Conservation (phyloP, 2,329 filamentous ascomycete species). For the Ceratocystis variospora region DNA sequence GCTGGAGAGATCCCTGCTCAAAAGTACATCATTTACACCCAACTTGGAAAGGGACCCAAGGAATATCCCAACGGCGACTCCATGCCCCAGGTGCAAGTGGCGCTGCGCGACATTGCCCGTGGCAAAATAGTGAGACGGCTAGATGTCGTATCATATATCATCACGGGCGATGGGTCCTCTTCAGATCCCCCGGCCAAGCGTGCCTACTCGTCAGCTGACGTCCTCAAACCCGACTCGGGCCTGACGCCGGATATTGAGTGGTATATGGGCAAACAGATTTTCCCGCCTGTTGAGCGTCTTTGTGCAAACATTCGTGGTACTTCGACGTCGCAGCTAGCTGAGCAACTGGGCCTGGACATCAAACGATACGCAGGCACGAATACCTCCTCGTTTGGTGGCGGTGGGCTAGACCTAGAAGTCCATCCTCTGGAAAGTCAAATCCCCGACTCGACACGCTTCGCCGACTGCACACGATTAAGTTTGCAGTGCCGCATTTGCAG, state of each 20-base stretch:
- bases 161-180: constrained; percentile 55
- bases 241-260: constrained; percentile 88
- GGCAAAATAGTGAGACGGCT: constrained; percentile 84
- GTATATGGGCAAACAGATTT: constrained; percentile 96
- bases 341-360: constrained; percentile 84
- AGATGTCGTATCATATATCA: constrained; percentile 92
- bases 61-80: constrained; percentile 89
- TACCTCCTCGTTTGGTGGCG: constrained; percentile 27
- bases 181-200: constrained; percentile 70
- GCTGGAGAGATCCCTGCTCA: constrained; percentile 57
- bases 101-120: constrained; percentile 69
- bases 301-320: constrained; percentile 93
- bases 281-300: constrained; percentile 92
- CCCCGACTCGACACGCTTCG: constrained; percentile 79
- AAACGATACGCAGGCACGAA: constrained; percentile 56
- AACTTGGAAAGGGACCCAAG: constrained; percentile 83
- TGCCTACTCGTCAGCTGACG: constrained; percentile 74
- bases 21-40: constrained; percentile 96
- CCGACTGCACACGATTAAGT: constrained; percentile 59
- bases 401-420: constrained; percentile 48
- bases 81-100: constrained; percentile 96
- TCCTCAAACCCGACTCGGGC: constrained; percentile 59
- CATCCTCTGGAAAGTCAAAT: constrained; percentile 90
- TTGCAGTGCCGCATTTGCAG: constrained; percentile 77
- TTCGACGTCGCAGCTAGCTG: constrained; percentile 75